phyloP scores from a whole-genome alignment of 2,329 filamentous ascomycete species.

The Saccharata proteae region DNA sequence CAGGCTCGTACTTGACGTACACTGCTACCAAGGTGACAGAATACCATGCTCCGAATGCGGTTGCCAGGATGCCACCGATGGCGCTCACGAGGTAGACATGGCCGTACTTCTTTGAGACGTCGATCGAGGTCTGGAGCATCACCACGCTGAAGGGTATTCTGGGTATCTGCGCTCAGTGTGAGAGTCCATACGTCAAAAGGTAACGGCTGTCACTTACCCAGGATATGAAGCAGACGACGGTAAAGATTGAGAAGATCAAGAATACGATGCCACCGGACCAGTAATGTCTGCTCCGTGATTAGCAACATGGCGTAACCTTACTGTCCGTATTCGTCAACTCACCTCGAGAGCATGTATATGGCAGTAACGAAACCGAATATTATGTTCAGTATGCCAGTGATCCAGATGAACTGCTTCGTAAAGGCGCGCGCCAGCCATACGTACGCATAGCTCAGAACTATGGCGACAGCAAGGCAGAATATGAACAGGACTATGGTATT shows the following conservation, averaged over 20 bases:
- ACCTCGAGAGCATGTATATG: slow-evolving; percentile 68
- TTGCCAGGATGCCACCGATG: slow-evolving; percentile 65
- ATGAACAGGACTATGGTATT: slow-evolving; percentile 80
- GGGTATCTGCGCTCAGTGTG: no score
- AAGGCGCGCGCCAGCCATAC: slow-evolving; percentile 64
- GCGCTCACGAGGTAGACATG: slow-evolving; percentile 79
- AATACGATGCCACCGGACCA: slow-evolving; percentile 83
- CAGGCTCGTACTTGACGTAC: slow-evolving; percentile 72
- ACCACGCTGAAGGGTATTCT: slow-evolving; percentile 84
- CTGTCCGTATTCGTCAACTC: no score
- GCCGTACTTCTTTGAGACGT: slow-evolving; percentile 71
- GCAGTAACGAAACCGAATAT: slow-evolving; percentile 73
- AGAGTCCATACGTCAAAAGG: no score
- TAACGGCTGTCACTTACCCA: no score
- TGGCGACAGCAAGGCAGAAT: slow-evolving; percentile 61
- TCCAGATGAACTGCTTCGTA: slow-evolving; percentile 86
- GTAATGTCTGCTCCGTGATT: no score
- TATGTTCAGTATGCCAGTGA: slow-evolving; percentile 81
- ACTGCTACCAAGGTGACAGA: slow-evolving; percentile 75
- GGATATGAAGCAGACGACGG: slow-evolving; percentile 69
- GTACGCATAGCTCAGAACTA: slow-evolving; percentile 66
- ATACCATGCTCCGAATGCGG: slow-evolving; percentile 74
- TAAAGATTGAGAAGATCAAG: slow-evolving; percentile 68
- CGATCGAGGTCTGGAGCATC: slow-evolving; percentile 77
- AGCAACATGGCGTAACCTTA: no score